phyloP scores from a whole-genome alignment of 352 stramenopile genomes.

The Pythium rhizo-oryzae region DNA sequence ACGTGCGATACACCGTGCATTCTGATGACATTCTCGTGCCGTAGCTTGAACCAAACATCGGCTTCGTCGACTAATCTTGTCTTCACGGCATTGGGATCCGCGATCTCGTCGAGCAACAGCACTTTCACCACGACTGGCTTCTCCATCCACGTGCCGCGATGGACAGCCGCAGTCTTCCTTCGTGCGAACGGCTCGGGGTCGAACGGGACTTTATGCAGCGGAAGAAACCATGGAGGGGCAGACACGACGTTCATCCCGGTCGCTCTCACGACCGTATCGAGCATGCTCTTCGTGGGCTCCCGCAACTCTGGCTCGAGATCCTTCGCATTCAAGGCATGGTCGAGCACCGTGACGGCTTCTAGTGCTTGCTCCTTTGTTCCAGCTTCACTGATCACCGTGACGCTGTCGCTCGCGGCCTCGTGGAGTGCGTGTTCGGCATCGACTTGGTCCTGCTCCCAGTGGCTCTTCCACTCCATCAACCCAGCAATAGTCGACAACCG shows the following conservation, averaged over 20 bases:
- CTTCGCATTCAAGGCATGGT: not conserved
- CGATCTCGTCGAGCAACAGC: not conserved
- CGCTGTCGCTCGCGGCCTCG: not conserved
- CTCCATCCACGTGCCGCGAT: not conserved
- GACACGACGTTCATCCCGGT: not conserved
- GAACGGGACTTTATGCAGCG: not conserved
- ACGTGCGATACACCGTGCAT: slow-evolving; percentile 28
- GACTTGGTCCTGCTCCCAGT: not conserved
- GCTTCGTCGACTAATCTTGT: not conserved
- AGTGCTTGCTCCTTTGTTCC: not conserved
- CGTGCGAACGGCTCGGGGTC: not conserved
- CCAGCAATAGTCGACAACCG: not conserved
- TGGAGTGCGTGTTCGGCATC: not conserved
- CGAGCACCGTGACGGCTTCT: not conserved
- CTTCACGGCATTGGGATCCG: too few relatives aligned
- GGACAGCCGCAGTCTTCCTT: not conserved
- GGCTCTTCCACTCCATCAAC: not conserved
- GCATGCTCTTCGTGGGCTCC: too few relatives aligned
- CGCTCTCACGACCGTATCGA: not conserved
- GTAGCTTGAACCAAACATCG: slow-evolving; percentile 9
- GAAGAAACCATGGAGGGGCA: not conserved
- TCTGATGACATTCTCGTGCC: slow-evolving; percentile 15
- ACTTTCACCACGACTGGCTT: not conserved
- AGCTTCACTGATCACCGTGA: not conserved
- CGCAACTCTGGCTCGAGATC: not conserved